Evolutionary conservation across 805 yeast genomes (phyloP), one percentile per base, ranked within the genome.

Genomic region (Pichia exigua): DNA sequence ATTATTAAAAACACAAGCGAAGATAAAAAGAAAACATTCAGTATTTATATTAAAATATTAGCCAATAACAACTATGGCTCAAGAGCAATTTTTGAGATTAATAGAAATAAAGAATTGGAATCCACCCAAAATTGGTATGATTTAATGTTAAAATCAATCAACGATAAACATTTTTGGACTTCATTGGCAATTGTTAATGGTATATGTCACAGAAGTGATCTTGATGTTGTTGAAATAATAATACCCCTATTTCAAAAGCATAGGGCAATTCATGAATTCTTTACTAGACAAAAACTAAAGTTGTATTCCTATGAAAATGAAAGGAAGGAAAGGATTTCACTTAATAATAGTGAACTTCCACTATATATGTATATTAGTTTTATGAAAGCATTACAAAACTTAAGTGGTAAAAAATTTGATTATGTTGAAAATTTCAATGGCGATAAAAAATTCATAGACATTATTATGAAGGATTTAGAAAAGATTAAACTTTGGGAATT

Each of bases 171-270:
- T 21, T 40, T 49, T 2, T 49, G 47, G 47, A 22, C 17, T 18
- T 46, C 49, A 4, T 30, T 47, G 30, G 50, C 48, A 17, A 27
- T 51, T 2, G 9, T 51, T 11, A 47, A 51, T 38, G 8, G 26
- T 15, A 10, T 45, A 7, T 9, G 15, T 9, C 2, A 21, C 7
- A 13, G 38, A 24, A 17, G 11, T 6, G 4, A 27, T n/a, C 10
- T 42, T 2, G 49, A 49, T 24, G 2, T 42, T 13, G 11, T 3
- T 17, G 7, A 9, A 11, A 22, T 49, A 1, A 13, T 45, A 28
- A 20, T 42, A 9, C 35, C 38, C 1, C 10, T 49, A 3, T 18
- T 49, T 9, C 30, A 40, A n/a, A n/a, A 45, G 18, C 20, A 24
- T 15, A 30, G 30, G 12, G 18, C 12, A 15, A 21, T 49, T 7